These are phyloP conservation scores for Boletus fagicola DNA, from an alignment of 768 basidiomycete species.

Conservation along the genomic window DNA sequence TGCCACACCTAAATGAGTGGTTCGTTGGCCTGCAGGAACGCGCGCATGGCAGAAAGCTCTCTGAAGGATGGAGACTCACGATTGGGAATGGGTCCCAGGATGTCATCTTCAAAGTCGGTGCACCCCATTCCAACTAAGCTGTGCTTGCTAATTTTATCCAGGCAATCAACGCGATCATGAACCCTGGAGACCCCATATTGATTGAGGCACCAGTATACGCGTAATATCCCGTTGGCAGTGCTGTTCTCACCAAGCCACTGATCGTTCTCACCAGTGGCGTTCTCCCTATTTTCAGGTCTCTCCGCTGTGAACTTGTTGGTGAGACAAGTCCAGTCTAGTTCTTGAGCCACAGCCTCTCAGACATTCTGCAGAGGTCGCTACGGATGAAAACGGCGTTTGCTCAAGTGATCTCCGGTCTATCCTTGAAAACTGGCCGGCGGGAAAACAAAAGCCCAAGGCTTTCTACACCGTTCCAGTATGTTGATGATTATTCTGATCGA, in stretches of 20 bases:
- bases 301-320: conserved; percentile 62
- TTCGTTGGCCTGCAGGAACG: conserved; percentile 66
- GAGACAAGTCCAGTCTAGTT: conserved; percentile 8
- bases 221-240: conserved; percentile 37
- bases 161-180: conserved; percentile 69
- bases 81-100: conserved; percentile 89
- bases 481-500: conserved; percentile 7
- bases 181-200: conserved; percentile 77
- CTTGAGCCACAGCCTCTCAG: conserved; percentile 3
- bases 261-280: conserved; percentile 48
- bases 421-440: conserved; percentile 72
- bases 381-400: conserved; percentile 70
- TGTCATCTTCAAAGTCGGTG: conserved; percentile 74
- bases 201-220: conserved; percentile 83
- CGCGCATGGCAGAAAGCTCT: conserved; percentile 59
- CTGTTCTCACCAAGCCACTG: conserved; percentile 12
- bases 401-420: conserved; percentile 57
- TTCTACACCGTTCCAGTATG: conserved; percentile 80
- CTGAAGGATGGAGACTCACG: conserved; percentile 72
- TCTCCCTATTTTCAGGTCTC: conserved; percentile 57
- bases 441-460: conserved; percentile 69
- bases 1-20: conserved; percentile 66
- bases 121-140: not conserved
- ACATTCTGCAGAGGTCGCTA: conserved; percentile 61
- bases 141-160: conserved; percentile 31